Evolutionary conservation across 2,329 filamentous ascomycete genomes (phyloP), one percentile per base, ranked within the genome.

Genomic region (Shiraia sp.): DNA sequence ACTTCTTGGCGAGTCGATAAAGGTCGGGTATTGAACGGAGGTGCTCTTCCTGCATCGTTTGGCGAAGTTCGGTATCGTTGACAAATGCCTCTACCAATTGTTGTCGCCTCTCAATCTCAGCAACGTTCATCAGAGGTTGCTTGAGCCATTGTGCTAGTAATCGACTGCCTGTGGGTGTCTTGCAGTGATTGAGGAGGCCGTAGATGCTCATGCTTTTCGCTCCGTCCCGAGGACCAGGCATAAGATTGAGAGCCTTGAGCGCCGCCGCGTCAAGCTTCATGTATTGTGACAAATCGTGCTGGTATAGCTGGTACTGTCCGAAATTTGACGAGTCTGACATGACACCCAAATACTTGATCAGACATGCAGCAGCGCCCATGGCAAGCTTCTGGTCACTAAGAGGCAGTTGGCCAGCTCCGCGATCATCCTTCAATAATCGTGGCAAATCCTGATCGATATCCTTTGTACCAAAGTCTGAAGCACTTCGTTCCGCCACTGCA

Each of bases 191-290:
- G 29, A 99, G 77, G 13, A 99, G 75, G 0, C 93, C 93, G 58
- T 88, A 99, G 37, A 99, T 69, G 64, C 91, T 97, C 93, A 99
- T 99, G 1, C 83, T 95, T 75, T 96, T 97, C n/a, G 90, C 82
- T 2, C 93, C 93, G 63, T 99, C 93, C 52, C 90, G 84, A 0
- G 89, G 89, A 4, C 93, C 92, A 4, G 93, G 95, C 91, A 99
- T 97, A 26, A 99, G 79, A 60, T 99, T 99, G 39, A 99, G 79
- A 0, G 93, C 93, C 61, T 95, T 92, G 30, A 99, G 75, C 0
- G 93, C 93, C 1, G 93, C 90, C 1, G 95, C 90, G 70, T 99
- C 93, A 4, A 99, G 79, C 72, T 96, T 99, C 93, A 99, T 99
- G 68, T 90, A 99, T 61, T 99, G 91, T 2, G 91, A 86, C 31